Conservation (phyloP, 2,329 filamentous ascomycete species). For the Neocatenulostroma microsporum region DNA sequence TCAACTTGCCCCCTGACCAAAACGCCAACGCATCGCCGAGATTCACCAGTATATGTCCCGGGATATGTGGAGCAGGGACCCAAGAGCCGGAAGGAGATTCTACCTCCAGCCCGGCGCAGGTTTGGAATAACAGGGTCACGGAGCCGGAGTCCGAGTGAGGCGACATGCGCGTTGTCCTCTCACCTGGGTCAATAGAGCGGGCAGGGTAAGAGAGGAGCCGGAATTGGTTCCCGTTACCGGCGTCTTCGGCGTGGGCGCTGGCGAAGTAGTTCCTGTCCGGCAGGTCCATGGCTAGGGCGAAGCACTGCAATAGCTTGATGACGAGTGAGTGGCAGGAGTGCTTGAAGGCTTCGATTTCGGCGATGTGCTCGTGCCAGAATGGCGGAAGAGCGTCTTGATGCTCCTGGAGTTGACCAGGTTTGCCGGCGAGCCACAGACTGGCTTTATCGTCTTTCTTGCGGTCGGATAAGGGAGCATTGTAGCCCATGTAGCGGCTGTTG, state of each 20-base stretch:
- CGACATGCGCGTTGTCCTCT: slow-evolving; percentile 13
- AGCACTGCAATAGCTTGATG: slow-evolving; percentile 14
- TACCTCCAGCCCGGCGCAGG: slow-evolving; percentile 10
- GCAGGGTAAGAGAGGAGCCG: slow-evolving; percentile 11
- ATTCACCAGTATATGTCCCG: slow-evolving; percentile 10
- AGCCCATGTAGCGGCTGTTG: slow-evolving; percentile 15
- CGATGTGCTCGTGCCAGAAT: slow-evolving; percentile 15
- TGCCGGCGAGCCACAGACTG: slow-evolving; percentile 19
- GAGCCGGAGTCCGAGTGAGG: slow-evolving; percentile 16
- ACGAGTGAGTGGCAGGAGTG: slow-evolving; percentile 16
- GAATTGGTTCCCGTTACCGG: slow-evolving; percentile 9
- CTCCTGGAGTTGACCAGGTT: slow-evolving; percentile 11
- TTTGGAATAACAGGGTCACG: slow-evolving; percentile 14
- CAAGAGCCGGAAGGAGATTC: slow-evolving; percentile 8
- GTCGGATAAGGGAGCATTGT: slow-evolving; percentile 15
- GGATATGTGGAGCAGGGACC: slow-evolving; percentile 10
- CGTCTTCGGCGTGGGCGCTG: slow-evolving; percentile 11
- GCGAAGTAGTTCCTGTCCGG: slow-evolving; percentile 12
- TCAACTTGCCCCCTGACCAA: slow-evolving; percentile 12
- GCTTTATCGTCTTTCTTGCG: slow-evolving; percentile 18
- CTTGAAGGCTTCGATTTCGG: slow-evolving; percentile 17
- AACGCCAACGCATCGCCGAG: slow-evolving; percentile 13
- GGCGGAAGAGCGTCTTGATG: slow-evolving; percentile 12
- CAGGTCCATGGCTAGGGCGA: slow-evolving; percentile 13
- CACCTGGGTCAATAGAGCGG: slow-evolving; percentile 5